These are phyloP conservation scores for Dioszegia aurantiaca DNA, from an alignment of 768 basidiomycete species.

Conservation along the genomic window DNA sequence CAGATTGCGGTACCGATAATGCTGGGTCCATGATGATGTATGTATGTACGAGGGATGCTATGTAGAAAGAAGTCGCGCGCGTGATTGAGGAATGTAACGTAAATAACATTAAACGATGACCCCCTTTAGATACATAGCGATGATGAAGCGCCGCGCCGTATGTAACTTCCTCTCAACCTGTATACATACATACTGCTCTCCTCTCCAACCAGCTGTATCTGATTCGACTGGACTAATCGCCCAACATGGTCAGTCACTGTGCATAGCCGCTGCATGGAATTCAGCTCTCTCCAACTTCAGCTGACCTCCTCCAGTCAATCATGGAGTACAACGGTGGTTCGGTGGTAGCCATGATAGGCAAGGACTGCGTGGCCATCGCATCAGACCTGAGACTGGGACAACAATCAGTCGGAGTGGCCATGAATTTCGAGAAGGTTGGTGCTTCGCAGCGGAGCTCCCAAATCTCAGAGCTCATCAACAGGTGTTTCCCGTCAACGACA, in stretches of 20 bases:
- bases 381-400: slow-evolving; percentile 89
- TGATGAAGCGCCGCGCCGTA: slow-evolving; percentile 4
- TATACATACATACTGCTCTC: slow-evolving; percentile 6
- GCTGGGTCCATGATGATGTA: too few relatives aligned
- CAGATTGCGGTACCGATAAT: too few relatives aligned
- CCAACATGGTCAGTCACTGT: slow-evolving; percentile 40
- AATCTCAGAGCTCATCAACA: slow-evolving; percentile 48
- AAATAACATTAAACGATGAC: not conserved
- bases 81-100: not conserved
- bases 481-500: slow-evolving; percentile 93
- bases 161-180: not conserved
- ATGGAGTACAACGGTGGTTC: slow-evolving; percentile 97
- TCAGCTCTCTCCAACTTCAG: not conserved
- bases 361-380: slow-evolving; percentile 97
- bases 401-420: slow-evolving; percentile 77
- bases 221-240: not conserved
- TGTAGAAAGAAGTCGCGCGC: slow-evolving; percentile 5
- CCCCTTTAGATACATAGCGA: not conserved
- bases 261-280: too few relatives aligned
- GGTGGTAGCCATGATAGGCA: slow-evolving; percentile 98
- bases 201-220: not conserved
- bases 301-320: slow-evolving; percentile 61
- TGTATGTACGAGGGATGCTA: not conserved
- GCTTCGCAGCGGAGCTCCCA: not conserved
- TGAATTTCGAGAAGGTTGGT: slow-evolving; percentile 88